These are phyloP conservation scores for Candida silvatica DNA, from an alignment of 805 yeast species.

Conservation along the genomic window DNA sequence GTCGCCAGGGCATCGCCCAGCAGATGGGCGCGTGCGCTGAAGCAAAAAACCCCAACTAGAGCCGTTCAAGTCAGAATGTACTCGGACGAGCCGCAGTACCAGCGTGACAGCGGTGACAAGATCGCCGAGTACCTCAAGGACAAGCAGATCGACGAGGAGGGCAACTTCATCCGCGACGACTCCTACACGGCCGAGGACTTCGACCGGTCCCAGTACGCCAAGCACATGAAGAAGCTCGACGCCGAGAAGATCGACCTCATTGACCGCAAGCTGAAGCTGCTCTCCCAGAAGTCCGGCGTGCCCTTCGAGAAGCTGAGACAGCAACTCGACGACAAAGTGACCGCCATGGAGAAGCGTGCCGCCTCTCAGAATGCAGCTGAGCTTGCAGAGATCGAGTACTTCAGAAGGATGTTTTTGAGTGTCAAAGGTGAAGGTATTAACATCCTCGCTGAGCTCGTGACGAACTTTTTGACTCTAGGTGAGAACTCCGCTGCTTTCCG, in stretches of 20 bases:
- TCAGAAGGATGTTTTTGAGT: too few species aligned
- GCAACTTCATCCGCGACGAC: slow-evolving; percentile 13
- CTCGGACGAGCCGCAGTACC: too few species aligned
- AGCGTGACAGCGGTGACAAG: neutral
- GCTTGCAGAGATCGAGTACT: slow-evolving; percentile 8
- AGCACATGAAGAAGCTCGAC: slow-evolving; percentile 11
- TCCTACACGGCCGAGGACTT: slow-evolving; percentile 14
- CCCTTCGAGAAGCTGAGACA: slow-evolving; percentile 14
- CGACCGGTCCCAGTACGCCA: slow-evolving; percentile 13
- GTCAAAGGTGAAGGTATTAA: too few species aligned
- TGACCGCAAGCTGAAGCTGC: slow-evolving; percentile 15
- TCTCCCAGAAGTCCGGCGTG: slow-evolving; percentile 15
- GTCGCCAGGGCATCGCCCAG: too few species aligned
- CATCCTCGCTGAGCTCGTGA: too few species aligned
- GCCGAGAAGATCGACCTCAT: slow-evolving; percentile 16
- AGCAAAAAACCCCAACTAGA: too few species aligned
- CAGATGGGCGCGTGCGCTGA: too few species aligned
- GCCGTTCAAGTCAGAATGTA: too few species aligned
- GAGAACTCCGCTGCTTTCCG: slow-evolving; percentile 15
- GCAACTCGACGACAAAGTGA: slow-evolving; percentile 16
- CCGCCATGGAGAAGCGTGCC: slow-evolving; percentile 4
- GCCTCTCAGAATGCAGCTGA: slow-evolving; percentile 4
- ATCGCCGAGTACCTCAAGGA: slow-evolving; percentile 4
- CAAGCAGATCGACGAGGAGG: slow-evolving; percentile 16
- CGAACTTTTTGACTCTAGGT: slow-evolving; percentile 9